Percentiles rank a stretch among this genome's conserved stretches.
Evolutionary conservation across 345 rosid genomes (phyloP).

Genomic region (Citrus glauca): DNA sequence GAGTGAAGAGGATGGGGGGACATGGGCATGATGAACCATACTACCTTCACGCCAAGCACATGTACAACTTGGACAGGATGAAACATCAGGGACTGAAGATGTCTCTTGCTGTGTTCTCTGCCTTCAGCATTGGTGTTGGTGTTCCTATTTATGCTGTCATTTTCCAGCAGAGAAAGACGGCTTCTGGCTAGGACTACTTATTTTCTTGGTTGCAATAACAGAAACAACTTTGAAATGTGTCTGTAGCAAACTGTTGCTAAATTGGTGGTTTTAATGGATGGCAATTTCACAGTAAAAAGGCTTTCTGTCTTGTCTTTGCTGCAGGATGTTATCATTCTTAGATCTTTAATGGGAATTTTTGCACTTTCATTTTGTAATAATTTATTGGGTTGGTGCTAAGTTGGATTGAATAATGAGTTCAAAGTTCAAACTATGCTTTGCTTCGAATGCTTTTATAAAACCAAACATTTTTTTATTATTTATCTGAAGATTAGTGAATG

Average conservation of each 20-base stretch:
- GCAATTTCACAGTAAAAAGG: neutral
- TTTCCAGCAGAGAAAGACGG: slow-evolving; percentile 94
- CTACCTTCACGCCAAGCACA: slow-evolving; percentile 90
- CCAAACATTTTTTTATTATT: no score
- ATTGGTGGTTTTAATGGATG: neutral
- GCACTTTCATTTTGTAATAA: slow-evolving; percentile 10
- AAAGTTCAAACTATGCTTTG: neutral
- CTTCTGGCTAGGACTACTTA: slow-evolving; percentile 42
- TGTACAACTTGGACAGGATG: slow-evolving; percentile 98
- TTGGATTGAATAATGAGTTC: neutral
- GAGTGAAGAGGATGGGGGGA: slow-evolving; percentile 73
- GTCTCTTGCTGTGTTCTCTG: slow-evolving; percentile 79
- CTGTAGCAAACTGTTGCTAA: slow-evolving; percentile 7
- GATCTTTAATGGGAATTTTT: neutral
- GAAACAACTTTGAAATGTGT: slow-evolving; percentile 8
- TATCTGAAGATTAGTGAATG: no score
- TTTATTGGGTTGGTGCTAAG: neutral
- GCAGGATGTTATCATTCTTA: slow-evolving; percentile 1
- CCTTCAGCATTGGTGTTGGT: slow-evolving; percentile 79
- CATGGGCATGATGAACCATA: slow-evolving; percentile 68
- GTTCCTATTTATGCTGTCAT: slow-evolving; percentile 89
- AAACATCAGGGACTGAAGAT: slow-evolving; percentile 72
- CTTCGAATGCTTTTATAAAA: neutral
- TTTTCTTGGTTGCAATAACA: slow-evolving; percentile 24
- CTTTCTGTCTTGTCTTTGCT: neutral